Evolutionary conservation across 2,329 filamentous ascomycete species (phyloP).

Genomic region (Lizonia empirigonia): DNA sequence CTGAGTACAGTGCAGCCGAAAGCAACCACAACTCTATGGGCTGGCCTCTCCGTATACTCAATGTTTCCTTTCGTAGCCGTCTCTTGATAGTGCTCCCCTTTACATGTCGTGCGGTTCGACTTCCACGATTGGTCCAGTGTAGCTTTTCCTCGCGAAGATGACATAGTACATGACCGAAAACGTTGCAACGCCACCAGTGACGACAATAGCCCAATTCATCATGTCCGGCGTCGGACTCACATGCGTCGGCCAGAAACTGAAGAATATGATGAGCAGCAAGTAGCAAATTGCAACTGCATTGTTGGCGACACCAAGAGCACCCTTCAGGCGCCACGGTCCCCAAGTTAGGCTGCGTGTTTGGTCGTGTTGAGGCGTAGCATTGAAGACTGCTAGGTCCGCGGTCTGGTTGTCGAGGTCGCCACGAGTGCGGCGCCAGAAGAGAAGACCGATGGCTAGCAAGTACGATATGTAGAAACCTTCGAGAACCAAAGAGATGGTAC

Average conservation of each 20-base stretch:
- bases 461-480: slow-evolving; percentile 48
- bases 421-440: slow-evolving; percentile 45
- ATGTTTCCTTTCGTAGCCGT: too few species aligned
- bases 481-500: slow-evolving; percentile 43
- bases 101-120: slow-evolving; percentile 32
- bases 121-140: slow-evolving; percentile 43
- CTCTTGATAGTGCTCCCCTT: neutral
- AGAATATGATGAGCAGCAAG: slow-evolving; percentile 42
- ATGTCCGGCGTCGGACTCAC: slow-evolving; percentile 20
- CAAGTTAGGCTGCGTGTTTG: slow-evolving; percentile 33
- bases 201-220: slow-evolving; percentile 46
- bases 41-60: neutral
- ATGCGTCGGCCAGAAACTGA: slow-evolving; percentile 43
- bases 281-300: slow-evolving; percentile 43
- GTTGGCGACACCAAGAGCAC: slow-evolving; percentile 35
- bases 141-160: slow-evolving; percentile 37
- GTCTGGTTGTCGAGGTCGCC: slow-evolving; percentile 37
- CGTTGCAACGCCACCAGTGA: slow-evolving; percentile 35
- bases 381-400: slow-evolving; percentile 31
- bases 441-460: slow-evolving; percentile 38
- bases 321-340: slow-evolving; percentile 45
- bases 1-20: neutral
- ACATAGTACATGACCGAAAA: slow-evolving; percentile 43
- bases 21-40: neutral
- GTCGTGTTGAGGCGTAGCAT: slow-evolving; percentile 21